Conservation (phyloP, 768 basidiomycete species). For the Symmetrospora coprosmae region DNA sequence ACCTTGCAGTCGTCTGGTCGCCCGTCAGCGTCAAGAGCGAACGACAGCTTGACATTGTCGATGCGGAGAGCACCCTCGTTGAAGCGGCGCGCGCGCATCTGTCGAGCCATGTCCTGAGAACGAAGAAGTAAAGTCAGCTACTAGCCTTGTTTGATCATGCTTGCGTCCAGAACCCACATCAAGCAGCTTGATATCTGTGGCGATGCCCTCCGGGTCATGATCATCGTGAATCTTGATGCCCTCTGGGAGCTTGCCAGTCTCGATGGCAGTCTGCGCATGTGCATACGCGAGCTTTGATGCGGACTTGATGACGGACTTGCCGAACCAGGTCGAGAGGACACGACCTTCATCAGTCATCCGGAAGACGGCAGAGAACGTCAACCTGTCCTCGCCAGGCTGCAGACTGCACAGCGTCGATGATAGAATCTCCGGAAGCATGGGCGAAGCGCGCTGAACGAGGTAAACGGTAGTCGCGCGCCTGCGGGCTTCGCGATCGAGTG, state of each 20-base stretch:
- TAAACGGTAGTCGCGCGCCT: slow-evolving; percentile 89
- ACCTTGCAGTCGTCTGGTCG: slow-evolving; percentile 64
- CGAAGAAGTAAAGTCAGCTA: background rate
- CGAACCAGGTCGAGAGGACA: slow-evolving; percentile 78
- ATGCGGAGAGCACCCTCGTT: slow-evolving; percentile 65
- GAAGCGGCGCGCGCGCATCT: slow-evolving; percentile 57
- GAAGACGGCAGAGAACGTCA: slow-evolving; percentile 80
- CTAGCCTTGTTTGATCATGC: background rate
- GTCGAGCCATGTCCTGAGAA: slow-evolving; percentile 48
- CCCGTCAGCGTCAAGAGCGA: slow-evolving; percentile 63
- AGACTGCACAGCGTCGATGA: slow-evolving; percentile 89
- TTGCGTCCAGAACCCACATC: slow-evolving; percentile 36
- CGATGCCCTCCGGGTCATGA: slow-evolving; percentile 50
- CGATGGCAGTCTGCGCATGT: slow-evolving; percentile 67
- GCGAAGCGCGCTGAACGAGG: slow-evolving; percentile 85
- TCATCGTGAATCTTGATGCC: slow-evolving; percentile 47
- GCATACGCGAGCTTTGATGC: slow-evolving; percentile 69
- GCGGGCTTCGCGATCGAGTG: slow-evolving; percentile 93
- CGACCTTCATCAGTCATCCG: slow-evolving; percentile 69
- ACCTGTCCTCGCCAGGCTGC: slow-evolving; percentile 68
- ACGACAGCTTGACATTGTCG: slow-evolving; percentile 55
- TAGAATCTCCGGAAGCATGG: slow-evolving; percentile 89
- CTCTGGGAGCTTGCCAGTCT: slow-evolving; percentile 49
- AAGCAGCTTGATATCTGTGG: slow-evolving; percentile 59
- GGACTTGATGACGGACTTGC: slow-evolving; percentile 85